Evolutionary conservation across 371 early-diverging fungal species (phyloP).

Genomic region (Ordospora colligata): DNA sequence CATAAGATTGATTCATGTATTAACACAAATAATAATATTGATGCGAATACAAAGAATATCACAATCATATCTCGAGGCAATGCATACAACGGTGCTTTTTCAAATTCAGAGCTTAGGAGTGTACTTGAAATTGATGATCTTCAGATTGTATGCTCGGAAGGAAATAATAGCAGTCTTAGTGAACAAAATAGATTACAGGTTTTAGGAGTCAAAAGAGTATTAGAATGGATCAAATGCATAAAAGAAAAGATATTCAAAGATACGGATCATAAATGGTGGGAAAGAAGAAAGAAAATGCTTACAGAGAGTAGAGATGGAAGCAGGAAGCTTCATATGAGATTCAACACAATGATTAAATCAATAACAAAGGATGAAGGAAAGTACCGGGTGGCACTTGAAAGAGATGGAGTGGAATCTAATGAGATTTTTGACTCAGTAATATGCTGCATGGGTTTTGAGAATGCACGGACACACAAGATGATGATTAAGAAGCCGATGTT

Average conservation of each 20-base stretch:
- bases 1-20: not conserved
- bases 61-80: slow-evolving; percentile 19
- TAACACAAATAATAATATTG: too few relatives aligned
- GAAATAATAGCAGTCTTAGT: not conserved
- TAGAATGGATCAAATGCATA: not conserved
- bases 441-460: slow-evolving; percentile 31
- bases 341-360: slow-evolving; percentile 12
- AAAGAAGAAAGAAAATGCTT: slow-evolving; percentile 17
- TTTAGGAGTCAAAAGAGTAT: not conserved
- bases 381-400: not conserved
- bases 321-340: slow-evolving; percentile 5
- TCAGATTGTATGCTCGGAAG: not conserved
- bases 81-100: slow-evolving; percentile 18
- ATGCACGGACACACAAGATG: not conserved
- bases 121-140: slow-evolving; percentile 2
- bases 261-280: not conserved
- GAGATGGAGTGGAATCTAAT: not conserved
- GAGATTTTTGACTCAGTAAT: slow-evolving; percentile 25
- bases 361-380: not conserved
- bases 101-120: slow-evolving; percentile 24
- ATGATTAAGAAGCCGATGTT: slow-evolving; percentile 25
- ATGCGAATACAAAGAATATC: not conserved
- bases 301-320: not conserved
- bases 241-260: not conserved
- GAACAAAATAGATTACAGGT: not conserved